Conservation (phyloP, 1,139 yeast genomes). For the Debaryomyces nepalensis region DNA sequence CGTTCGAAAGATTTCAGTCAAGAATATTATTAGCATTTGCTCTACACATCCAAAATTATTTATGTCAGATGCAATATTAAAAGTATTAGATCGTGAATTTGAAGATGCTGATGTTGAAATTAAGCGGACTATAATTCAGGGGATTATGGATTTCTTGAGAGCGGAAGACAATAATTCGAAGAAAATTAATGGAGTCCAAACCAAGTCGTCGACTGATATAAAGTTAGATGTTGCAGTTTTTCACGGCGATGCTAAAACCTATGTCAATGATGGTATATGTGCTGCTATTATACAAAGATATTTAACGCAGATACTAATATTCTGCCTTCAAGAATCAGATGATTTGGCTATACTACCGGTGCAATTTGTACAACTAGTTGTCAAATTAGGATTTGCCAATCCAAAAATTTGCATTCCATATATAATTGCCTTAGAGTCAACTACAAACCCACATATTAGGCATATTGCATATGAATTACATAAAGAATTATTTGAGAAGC, state of each 20-base stretch:
- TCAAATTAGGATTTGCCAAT: constrained; percentile 71
- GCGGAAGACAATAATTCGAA: constrained; percentile 53
- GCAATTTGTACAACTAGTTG: constrained; percentile 56
- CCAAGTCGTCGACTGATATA: constrained; percentile 32
- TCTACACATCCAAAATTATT: constrained; percentile 65
- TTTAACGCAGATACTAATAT: constrained; percentile 47
- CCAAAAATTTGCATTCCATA: constrained; percentile 74
- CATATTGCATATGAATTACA: constrained; percentile 58
- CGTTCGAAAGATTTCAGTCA: constrained; percentile 56
- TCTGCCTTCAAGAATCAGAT: constrained; percentile 54
- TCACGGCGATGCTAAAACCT: constrained; percentile 52
- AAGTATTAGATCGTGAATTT: constrained; percentile 58
- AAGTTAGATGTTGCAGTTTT: constrained; percentile 54
- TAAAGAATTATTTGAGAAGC: constrained; percentile 58
- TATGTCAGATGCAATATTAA: constrained; percentile 55
- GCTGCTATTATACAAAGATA: constrained; percentile 73
- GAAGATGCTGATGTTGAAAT: constrained; percentile 31
- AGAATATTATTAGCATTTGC: constrained; percentile 61
- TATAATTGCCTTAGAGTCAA: constrained; percentile 69
- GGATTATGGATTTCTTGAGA: constrained; percentile 58
- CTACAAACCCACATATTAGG: constrained; percentile 48
- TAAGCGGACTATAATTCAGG: constrained; percentile 55
- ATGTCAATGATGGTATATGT: constrained; percentile 70
- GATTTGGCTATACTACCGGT: constrained; percentile 52
- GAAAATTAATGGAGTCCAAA: constrained; percentile 40